Conservation (phyloP, 768 basidiomycete species). For the Vishniacozyma victoriae region DNA sequence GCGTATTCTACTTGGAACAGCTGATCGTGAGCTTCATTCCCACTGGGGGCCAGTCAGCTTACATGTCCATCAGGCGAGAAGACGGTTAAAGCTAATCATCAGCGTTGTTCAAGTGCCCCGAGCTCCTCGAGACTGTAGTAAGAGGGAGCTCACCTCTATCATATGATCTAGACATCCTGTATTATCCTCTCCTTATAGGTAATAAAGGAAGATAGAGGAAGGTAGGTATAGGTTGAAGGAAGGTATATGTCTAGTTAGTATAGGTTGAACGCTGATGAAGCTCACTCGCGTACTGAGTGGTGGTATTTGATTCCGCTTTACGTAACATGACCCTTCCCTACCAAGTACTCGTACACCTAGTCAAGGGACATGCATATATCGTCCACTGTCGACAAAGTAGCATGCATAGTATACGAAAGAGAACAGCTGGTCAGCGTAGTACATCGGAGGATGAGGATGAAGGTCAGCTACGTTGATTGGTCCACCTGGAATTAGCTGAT, state of each 20-base stretch:
- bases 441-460: conserved; percentile 3
- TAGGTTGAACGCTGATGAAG: background rate
- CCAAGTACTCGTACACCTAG: too few relatives aligned
- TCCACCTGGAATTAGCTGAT: background rate
- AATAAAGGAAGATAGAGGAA: background rate
- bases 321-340: too few relatives aligned
- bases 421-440: conserved; percentile 16
- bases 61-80: conserved; percentile 98
- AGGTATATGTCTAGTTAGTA: background rate
- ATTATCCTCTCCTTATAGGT: background rate
- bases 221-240: background rate
- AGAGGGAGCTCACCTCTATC: conserved; percentile 70
- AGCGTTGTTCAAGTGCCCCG: conserved; percentile 1
- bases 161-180: conserved; percentile 70
- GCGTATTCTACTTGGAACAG: conserved; percentile 88
- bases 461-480: background rate
- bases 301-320: too few relatives aligned
- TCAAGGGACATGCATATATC: too few relatives aligned
- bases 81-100: conserved; percentile 74
- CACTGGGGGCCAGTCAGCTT: conserved; percentile 14
- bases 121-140: background rate
- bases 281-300: background rate
- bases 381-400: too few relatives aligned
- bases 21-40: conserved; percentile 12
- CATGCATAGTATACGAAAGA: conserved; percentile 10